phyloP scores from a whole-genome alignment of 805 yeast species.

The Ogataea degrootiae region DNA sequence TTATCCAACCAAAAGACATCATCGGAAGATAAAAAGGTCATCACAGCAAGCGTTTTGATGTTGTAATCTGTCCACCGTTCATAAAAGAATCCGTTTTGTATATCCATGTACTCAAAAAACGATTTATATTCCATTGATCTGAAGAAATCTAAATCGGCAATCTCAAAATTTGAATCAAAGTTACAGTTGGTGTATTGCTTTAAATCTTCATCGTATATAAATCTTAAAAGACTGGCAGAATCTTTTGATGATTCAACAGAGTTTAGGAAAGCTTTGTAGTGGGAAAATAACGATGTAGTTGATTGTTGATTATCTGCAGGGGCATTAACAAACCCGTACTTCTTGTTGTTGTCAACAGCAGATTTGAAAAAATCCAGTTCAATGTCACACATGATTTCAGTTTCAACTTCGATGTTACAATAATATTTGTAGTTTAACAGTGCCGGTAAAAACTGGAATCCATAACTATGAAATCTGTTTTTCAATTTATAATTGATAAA shows the following conservation, averaged over 20 bases:
- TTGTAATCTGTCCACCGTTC: conserved; percentile 61
- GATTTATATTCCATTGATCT: conserved; percentile 41
- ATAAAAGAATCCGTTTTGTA: conserved; percentile 48
- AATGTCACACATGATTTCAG: conserved; percentile 49
- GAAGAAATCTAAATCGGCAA: conserved; percentile 47
- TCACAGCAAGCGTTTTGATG: conserved; percentile 35
- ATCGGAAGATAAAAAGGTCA: conserved; percentile 37
- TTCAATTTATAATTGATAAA: conserved; percentile 45
- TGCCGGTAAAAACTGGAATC: conserved; percentile 39
- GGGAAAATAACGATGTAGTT: conserved; percentile 34
- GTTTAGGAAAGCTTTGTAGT: conserved; percentile 38
- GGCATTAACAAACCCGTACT: conserved; percentile 39
- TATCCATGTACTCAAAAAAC: conserved; percentile 43
- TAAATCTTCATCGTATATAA: conserved; percentile 5
- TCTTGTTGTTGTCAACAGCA: conserved; percentile 34
- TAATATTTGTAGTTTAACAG: conserved; percentile 46
- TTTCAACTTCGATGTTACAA: conserved; percentile 56
- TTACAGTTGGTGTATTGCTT: conserved; percentile 36
- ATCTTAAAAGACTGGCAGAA: conserved; percentile 29
- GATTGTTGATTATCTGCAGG: conserved; percentile 21
- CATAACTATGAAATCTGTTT: conserved; percentile 49
- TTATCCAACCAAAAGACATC: conserved; percentile 51
- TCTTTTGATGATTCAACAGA: conserved; percentile 4
- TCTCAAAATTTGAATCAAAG: conserved; percentile 58
- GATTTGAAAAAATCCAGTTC: conserved; percentile 47